A percentile compares a stretch with the other conserved stretches of the same genome.
phyloP scores from a whole-genome alignment of 139 green algal genomes.

The Coelastrella sp. region DNA sequence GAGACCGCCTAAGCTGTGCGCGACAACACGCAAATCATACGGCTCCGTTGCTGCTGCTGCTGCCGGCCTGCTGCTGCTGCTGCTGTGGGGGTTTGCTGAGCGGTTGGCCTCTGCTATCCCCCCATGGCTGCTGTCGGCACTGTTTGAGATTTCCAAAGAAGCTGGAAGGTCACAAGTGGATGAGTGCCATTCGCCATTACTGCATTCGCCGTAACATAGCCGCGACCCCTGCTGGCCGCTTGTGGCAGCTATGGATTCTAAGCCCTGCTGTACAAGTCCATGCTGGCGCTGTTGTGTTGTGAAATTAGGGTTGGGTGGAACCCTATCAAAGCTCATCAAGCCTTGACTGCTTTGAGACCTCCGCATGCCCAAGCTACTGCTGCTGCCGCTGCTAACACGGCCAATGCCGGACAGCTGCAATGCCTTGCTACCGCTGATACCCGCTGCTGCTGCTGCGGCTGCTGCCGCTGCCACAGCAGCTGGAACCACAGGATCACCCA shows the following conservation, averaged over 20 bases:
- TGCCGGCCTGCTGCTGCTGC: conserved; percentile 6
- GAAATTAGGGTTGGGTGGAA: too few species aligned
- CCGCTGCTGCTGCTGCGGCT: conserved; percentile 9
- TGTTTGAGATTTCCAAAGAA: background rate
- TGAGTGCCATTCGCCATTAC: too few species aligned
- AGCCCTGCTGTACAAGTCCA: too few species aligned
- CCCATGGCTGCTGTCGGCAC: conserved; percentile 12
- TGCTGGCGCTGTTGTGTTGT: too few species aligned
- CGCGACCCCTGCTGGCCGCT: too few species aligned
- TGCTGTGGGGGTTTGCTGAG: background rate
- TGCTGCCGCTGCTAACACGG: conserved; percentile 27
- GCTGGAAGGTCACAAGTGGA: too few species aligned
- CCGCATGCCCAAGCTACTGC: background rate
- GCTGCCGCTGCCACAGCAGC: conserved; percentile 6
- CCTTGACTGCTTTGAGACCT: conserved; percentile 24
- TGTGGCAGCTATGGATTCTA: too few species aligned
- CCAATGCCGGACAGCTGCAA: background rate
- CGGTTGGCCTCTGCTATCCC: background rate
- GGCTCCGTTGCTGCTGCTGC: conserved; percentile 49
- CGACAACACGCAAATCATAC: conserved; percentile 78
- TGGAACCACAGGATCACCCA: background rate
- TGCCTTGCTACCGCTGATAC: too few species aligned
- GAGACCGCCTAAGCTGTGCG: conserved; percentile 82
- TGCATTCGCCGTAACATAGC: too few species aligned
- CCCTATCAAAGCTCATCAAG: background rate